Evolutionary conservation across 179 eudicot species (phyloP).

Genomic region (Vitellaria paradoxa): DNA sequence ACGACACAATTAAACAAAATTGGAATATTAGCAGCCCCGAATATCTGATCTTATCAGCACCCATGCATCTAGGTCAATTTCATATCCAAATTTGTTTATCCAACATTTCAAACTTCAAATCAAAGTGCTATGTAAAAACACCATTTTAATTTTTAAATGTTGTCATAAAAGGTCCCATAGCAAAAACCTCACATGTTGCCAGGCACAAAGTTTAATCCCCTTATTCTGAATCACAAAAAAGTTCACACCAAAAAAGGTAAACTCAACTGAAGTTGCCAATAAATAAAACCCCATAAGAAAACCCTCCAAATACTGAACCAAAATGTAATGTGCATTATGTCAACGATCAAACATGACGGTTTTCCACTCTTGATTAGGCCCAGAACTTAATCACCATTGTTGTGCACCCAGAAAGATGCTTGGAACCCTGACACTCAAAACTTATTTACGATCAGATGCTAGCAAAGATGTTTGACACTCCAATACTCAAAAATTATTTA

Average conservation of each 20-base stretch:
- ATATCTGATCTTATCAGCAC: not conserved
- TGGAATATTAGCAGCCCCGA: not conserved
- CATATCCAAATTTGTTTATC: not conserved
- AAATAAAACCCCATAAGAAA: too few relatives aligned
- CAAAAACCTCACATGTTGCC: too few relatives aligned
- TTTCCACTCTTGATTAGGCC: not conserved
- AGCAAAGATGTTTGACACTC: not conserved
- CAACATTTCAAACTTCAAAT: not conserved
- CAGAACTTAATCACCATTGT: not conserved
- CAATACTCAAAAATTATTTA: not conserved
- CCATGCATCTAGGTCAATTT: not conserved
- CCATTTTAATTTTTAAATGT: not conserved
- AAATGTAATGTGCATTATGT: too few relatives aligned
- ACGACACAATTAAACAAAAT: not conserved
- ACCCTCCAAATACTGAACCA: too few relatives aligned
- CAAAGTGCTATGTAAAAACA: not conserved
- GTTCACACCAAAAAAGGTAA: too few relatives aligned
- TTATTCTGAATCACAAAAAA: too few relatives aligned
- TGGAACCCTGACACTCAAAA: not conserved
- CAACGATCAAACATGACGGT: too few relatives aligned
- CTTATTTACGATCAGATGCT: too few relatives aligned
- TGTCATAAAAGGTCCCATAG: too few relatives aligned
- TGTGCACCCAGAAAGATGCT: not conserved
- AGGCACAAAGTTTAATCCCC: too few relatives aligned
- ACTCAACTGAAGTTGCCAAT: too few relatives aligned